phyloP scores from a whole-genome alignment of 306 rosid species.

The Cucurbita argyrosperma region DNA sequence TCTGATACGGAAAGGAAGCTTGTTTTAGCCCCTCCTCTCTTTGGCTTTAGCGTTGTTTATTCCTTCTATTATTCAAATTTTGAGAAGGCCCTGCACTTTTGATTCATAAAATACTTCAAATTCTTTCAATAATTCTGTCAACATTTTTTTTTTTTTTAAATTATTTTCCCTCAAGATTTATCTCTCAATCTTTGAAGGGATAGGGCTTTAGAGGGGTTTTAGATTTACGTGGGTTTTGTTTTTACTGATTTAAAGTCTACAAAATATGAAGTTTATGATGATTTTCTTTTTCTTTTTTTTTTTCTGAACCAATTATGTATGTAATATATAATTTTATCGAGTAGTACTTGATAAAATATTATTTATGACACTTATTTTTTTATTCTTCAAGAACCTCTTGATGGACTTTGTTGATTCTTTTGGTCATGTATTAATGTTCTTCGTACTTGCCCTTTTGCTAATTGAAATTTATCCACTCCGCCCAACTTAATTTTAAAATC shows the following conservation, averaged over 20 bases:
- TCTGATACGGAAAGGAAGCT: conserved; percentile 9
- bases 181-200: not conserved
- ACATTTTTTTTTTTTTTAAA: not conserved
- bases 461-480: too few relatives aligned
- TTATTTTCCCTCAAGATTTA: not conserved
- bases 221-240: not conserved
- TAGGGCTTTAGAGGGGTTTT: not conserved
- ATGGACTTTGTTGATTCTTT: not conserved
- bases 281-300: not conserved
- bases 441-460: too few relatives aligned
- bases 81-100: conserved; percentile 26
- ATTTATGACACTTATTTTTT: not conserved
- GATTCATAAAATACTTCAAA: conserved; percentile 20
- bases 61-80: conserved; percentile 18
- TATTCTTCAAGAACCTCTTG: not conserved
- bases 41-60: conserved; percentile 6
- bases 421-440: too few relatives aligned
- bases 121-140: conserved; percentile 1
- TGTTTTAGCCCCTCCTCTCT: not conserved
- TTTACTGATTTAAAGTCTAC: not conserved
- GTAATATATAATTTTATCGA: not conserved
- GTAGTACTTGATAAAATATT: not conserved
- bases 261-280: not conserved
- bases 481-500: too few relatives aligned
- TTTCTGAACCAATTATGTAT: not conserved